phyloP scores from a whole-genome alignment of 1,284 basidiomycete species.

The Rhodofomes roseus region DNA sequence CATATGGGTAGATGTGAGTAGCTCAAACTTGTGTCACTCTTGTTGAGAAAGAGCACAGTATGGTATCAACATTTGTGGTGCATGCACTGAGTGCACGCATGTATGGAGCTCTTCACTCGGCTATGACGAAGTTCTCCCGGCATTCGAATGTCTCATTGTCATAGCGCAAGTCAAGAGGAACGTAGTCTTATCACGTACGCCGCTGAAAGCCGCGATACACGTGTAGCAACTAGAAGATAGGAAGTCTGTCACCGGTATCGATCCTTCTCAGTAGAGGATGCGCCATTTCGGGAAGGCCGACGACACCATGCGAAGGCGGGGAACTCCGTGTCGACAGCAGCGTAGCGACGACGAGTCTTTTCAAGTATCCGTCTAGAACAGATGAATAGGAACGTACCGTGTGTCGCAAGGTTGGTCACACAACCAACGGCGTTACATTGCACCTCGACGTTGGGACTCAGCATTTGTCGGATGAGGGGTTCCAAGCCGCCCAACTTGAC shows the following conservation, averaged over 20 bases:
- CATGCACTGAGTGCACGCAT: too few relatives aligned
- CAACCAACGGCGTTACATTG: constrained; percentile 99
- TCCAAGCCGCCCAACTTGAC: constrained; percentile 98
- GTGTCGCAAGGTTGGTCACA: constrained; percentile 98
- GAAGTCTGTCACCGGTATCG: neutral
- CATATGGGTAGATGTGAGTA: too few relatives aligned
- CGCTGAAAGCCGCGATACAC: neutral
- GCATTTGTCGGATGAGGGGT: constrained; percentile 98
- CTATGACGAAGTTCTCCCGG: too few relatives aligned
- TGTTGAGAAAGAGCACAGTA: too few relatives aligned
- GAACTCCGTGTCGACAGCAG: neutral
- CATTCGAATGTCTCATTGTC: too few relatives aligned
- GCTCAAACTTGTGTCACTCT: too few relatives aligned
- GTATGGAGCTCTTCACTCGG: too few relatives aligned
- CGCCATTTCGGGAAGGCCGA: neutral
- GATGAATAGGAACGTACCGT: constrained; percentile 58
- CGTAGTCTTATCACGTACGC: too few relatives aligned
- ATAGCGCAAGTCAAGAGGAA: too few relatives aligned
- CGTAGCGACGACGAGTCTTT: too few relatives aligned
- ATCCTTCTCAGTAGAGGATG: neutral
- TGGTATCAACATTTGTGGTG: too few relatives aligned
- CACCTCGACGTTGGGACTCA: constrained; percentile 98
- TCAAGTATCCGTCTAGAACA: too few relatives aligned
- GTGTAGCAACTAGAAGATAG: neutral
- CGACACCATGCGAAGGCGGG: neutral